A percentile compares a stretch with the other conserved stretches of the same genome.
Conservation (phyloP, 2,329 filamentous ascomycete species). For the Ophiostoma angusticollis region DNA sequence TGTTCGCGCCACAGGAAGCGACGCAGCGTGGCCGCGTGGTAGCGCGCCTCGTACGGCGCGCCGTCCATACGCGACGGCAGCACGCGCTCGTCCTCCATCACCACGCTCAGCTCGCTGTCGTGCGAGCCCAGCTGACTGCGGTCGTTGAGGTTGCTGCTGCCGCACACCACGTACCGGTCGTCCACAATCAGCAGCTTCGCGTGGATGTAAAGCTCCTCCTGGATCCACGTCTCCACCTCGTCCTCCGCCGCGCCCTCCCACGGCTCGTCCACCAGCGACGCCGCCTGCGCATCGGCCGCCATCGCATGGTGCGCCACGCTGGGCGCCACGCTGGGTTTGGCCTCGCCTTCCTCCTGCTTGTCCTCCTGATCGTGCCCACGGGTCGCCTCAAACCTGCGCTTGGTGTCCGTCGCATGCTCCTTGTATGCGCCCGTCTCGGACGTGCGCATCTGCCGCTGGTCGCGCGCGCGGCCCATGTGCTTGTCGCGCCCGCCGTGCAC, state of each 20-base stretch:
- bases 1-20: constrained; percentile 86
- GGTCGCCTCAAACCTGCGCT: constrained; percentile 37
- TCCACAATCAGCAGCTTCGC: constrained; percentile 83
- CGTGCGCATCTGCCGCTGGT: constrained; percentile 20
- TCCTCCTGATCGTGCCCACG: not conserved
- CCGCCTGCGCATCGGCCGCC: constrained; percentile 38
- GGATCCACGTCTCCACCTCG: constrained; percentile 80
- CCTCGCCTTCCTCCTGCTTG: not conserved
- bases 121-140: constrained; percentile 77
- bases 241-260: constrained; percentile 66
- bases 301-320: constrained; percentile 71
- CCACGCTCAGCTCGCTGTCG: constrained; percentile 80
- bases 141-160: constrained; percentile 85
- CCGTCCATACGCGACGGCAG: constrained; percentile 69
- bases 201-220: constrained; percentile 94
- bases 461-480: constrained; percentile 32
- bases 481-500: constrained; percentile 32
- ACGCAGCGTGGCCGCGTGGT: constrained; percentile 68
- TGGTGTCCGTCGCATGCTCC: constrained; percentile 31
- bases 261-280: constrained; percentile 49
- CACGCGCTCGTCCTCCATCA: constrained; percentile 70
- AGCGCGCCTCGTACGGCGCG: constrained; percentile 56
- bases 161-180: constrained; percentile 73
- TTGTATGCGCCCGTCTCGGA: constrained; percentile 26
- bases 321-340: constrained; percentile 13